Conservation (phyloP, 331 rosid species). For the Spiraea crenata region DNA sequence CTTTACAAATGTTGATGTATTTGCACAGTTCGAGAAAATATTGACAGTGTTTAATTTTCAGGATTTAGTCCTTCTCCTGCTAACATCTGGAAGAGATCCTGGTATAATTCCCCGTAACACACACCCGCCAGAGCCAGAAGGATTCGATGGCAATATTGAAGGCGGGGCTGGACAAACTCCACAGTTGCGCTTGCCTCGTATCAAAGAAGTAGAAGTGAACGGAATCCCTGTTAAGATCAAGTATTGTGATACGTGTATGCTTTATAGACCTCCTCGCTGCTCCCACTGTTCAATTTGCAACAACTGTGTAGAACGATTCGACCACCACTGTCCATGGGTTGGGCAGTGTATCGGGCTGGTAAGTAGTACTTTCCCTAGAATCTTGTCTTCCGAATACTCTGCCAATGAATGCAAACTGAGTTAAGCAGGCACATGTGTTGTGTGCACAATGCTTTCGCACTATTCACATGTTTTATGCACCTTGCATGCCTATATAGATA, state of each 20-base stretch:
- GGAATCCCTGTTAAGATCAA: constrained; percentile 70
- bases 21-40: not conserved
- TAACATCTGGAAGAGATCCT: constrained; percentile 95
- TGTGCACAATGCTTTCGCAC: not conserved
- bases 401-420: not conserved
- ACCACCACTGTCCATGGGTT: constrained; percentile 98
- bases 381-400: not conserved
- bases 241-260: constrained; percentile 98
- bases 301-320: constrained; percentile 90
- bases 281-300: constrained; percentile 97
- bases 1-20: not conserved
- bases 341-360: constrained; percentile 98
- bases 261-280: constrained; percentile 95
- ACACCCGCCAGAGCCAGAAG: constrained; percentile 96
- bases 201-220: constrained; percentile 85
- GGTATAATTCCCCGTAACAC: constrained; percentile 91
- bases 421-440: not conserved
- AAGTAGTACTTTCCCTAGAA: constrained; percentile 31
- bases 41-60: constrained; percentile 24
- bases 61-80: constrained; percentile 77
- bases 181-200: constrained; percentile 75
- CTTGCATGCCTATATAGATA: not conserved
- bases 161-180: constrained; percentile 86
- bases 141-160: constrained; percentile 61
- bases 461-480: not conserved